Conservation (phyloP, 768 basidiomycete species). For the Pholiota molesta region DNA sequence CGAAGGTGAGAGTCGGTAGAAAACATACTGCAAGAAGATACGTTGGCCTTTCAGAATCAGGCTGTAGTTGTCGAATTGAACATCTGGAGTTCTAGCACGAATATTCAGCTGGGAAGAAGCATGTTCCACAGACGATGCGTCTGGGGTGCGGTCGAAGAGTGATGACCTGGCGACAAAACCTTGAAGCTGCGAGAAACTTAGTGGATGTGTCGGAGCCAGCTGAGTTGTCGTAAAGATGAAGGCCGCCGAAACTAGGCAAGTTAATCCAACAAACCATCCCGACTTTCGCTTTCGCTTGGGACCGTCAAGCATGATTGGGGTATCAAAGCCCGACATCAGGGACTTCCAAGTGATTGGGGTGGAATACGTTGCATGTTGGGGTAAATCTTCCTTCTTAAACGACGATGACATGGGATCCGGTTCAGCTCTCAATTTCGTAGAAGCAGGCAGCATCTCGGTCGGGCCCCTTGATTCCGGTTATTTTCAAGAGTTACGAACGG, state of each 20-base stretch:
- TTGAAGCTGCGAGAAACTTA: constrained; percentile 16
- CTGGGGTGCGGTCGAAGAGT: not conserved
- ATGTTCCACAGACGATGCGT: constrained; percentile 8
- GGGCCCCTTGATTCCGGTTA: not conserved
- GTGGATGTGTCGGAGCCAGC: constrained; percentile 9
- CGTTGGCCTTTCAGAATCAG: constrained; percentile 70
- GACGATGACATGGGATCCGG: not conserved
- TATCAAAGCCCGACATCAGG: constrained; percentile 25
- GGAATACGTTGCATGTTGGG: constrained; percentile 1
- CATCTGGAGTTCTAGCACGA: constrained; percentile 36
- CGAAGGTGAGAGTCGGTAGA: not conserved
- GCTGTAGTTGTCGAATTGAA: constrained; percentile 69
- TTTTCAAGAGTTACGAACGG: constrained; percentile 14
- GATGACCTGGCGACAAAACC: constrained; percentile 17
- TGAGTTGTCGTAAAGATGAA: constrained; percentile 28
- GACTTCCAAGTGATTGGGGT: constrained; percentile 16
- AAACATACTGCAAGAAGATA: constrained; percentile 68
- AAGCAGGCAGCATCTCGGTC: constrained; percentile 1
- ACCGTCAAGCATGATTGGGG: constrained; percentile 11
- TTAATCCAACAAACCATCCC: constrained; percentile 31
- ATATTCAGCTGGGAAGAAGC: constrained; percentile 6
- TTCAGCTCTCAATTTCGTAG: constrained; percentile 15
- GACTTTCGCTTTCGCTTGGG: constrained; percentile 23
- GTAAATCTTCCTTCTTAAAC: constrained; percentile 9
- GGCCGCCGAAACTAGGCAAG: constrained; percentile 27